Conservation (phyloP, 306 rosid species). For the Senna siamea region DNA sequence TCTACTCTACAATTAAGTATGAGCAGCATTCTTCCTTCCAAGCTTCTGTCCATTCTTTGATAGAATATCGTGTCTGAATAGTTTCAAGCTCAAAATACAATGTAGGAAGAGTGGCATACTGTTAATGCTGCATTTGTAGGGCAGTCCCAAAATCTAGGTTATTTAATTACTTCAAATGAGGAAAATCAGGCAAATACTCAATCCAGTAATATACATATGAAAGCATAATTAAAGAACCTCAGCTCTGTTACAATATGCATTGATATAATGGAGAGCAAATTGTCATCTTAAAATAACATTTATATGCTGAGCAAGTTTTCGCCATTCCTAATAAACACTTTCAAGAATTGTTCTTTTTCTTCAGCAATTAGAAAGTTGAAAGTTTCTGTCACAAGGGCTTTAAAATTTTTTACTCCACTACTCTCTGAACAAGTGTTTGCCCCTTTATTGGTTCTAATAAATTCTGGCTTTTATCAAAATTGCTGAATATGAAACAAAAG, state of each 20-base stretch:
- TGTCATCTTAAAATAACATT: slow-evolving; percentile 1
- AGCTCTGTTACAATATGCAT: neutral
- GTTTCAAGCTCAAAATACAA: neutral
- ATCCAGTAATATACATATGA: neutral
- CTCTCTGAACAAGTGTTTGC: neutral
- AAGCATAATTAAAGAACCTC: slow-evolving; percentile 3
- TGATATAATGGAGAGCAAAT: slow-evolving; percentile 17
- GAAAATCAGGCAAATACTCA: neutral
- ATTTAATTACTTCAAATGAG: neutral
- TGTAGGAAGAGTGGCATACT: neutral
- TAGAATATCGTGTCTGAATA: neutral
- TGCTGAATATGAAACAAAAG: neutral
- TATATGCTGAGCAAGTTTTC: neutral
- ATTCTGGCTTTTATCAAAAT: neutral
- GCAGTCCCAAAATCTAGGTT: slow-evolving; percentile 3
- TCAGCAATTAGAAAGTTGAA: neutral
- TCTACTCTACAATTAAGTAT: neutral
- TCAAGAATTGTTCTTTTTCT: neutral
- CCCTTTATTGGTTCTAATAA: neutral
- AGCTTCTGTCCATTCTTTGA: neutral
- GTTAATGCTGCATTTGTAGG: neutral
- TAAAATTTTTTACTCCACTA: neutral
- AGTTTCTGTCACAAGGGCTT: too few species aligned
- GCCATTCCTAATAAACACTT: neutral
- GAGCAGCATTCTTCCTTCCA: neutral